Base-by-base conservation (phyloP, 805 yeast genomes). In the Starmerella bombi region DNA sequence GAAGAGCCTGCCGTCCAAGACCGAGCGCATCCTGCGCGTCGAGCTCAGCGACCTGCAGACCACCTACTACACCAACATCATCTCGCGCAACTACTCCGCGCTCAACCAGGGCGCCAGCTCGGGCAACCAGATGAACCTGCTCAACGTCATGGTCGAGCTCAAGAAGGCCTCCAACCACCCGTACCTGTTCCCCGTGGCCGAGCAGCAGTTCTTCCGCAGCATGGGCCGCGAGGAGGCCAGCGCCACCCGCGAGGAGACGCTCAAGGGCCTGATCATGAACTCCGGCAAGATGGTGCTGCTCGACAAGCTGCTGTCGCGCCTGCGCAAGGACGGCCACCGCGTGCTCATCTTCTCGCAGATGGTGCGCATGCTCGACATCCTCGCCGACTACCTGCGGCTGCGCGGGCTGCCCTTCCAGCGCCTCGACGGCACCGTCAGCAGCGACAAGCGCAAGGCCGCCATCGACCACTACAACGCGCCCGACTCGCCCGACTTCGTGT, bases 161-260 rank as follows among this genome's bases (percentile, higher is more conserved):
- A 91, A 88, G 55, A 91, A 91, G 60, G 97, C 97, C 0, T 82
- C 94, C 0, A 91, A 91, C 55, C 99, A 91, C 58, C 99, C 99
- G 0, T 91, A 91, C 53, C 62, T 91, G 41, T 91, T 91, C 62
- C 95, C 86, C 51, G 80, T 78, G 43, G 97, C 94, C 2, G 98
- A 91, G 60, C 80, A 79, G 22, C 71, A 78, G 43, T 91, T 25
- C 62, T 80, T 44, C 65, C 34, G 48, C 18, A 35, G 49, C 10
- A 40, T 77, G 12, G 77, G 77, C 44, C 77, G 76, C 25, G 78
- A 77, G 17, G 71, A 70, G 32, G 67, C 70, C 30, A 57, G 59
- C 32, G 59, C 63, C 19, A 68, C 85, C 1, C 71, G 95, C 44
- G 96, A 88, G 51, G 82, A 76, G 50, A 70, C 80, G 17, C 62